These are phyloP conservation scores for Collybia nuda DNA, from an alignment of 768 basidiomycete species.

Conservation along the genomic window DNA sequence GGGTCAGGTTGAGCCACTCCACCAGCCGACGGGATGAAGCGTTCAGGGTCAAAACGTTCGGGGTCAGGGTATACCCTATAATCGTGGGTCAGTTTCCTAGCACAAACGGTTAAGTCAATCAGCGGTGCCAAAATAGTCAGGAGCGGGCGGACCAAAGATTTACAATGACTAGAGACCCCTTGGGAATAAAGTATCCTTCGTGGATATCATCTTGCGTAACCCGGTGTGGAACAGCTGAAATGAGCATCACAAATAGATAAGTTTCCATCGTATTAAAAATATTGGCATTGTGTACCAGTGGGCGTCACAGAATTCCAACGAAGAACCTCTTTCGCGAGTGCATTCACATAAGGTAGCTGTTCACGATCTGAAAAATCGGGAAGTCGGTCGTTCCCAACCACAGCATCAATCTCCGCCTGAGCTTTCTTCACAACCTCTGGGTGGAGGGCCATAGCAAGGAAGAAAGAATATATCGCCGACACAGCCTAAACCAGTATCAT, in stretches of 20 bases:
- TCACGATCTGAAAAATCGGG: conserved; percentile 60
- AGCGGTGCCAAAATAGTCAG: conserved; percentile 11
- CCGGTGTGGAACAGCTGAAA: conserved; percentile 52
- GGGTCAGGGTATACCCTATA: conserved; percentile 53
- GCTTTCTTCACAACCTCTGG: conserved; percentile 59
- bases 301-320: conserved; percentile 49
- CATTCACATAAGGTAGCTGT: conserved; percentile 59
- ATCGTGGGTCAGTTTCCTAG: conserved; percentile 55
- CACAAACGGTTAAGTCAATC: conserved; percentile 6
- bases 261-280: not conserved
- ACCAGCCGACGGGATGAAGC: conserved; percentile 48
- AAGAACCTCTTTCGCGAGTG: conserved; percentile 57
- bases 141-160: conserved; percentile 44
- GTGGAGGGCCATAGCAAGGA: conserved; percentile 58
- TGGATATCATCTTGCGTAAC: conserved; percentile 59
- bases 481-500: conserved; percentile 45
- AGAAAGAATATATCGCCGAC: conserved; percentile 59
- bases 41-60: conserved; percentile 56
- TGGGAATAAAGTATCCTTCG: conserved; percentile 61
- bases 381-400: conserved; percentile 58
- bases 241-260: too few species aligned
- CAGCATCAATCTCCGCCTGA: conserved; percentile 59
- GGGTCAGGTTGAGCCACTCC: conserved; percentile 52
- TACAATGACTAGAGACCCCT: conserved; percentile 50
- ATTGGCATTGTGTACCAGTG: conserved; percentile 29